These are phyloP conservation scores for Naematelia aurantialba DNA, from an alignment of 768 basidiomycete species.

Conservation along the genomic window DNA sequence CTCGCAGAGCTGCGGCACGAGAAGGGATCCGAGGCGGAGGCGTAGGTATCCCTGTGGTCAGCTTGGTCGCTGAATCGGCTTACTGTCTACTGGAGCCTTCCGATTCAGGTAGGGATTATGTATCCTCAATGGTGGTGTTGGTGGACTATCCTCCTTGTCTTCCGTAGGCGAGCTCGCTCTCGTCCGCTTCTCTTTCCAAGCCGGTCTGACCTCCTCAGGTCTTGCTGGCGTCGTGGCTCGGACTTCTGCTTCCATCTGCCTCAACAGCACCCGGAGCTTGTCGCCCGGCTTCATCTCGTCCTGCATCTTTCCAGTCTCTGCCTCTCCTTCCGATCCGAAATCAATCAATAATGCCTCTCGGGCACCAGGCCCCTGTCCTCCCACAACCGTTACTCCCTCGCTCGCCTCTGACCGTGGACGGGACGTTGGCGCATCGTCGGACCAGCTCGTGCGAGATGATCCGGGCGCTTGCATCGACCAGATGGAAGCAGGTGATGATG, in stretches of 20 bases:
- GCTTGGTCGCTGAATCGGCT: background rate
- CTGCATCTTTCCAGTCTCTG: background rate
- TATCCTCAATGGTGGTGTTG: slow-evolving; percentile 37
- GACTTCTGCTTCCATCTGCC: background rate
- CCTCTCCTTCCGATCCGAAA: background rate
- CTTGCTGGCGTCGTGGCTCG: background rate
- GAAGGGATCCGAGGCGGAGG: slow-evolving; percentile 12
- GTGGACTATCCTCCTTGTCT: slow-evolving; percentile 32
- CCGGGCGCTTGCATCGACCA: background rate
- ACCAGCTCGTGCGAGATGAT: background rate
- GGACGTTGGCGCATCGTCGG: background rate
- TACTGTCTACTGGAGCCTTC: slow-evolving; percentile 9
- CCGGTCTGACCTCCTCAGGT: background rate
- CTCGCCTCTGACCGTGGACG: background rate
- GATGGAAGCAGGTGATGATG: background rate
- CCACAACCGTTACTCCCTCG: background rate
- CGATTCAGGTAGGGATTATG: slow-evolving; percentile 24
- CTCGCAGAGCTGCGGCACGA: slow-evolving; percentile 8
- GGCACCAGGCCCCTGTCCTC: background rate
- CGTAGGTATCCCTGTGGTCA: background rate
- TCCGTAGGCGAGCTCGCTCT: slow-evolving; percentile 1
- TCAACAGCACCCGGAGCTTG: background rate
- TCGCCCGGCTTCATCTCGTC: background rate
- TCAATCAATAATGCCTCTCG: background rate
- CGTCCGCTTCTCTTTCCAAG: background rate